Base-by-base conservation (phyloP, 345 rosid genomes). In the Bruguiera parviflora region DNA sequence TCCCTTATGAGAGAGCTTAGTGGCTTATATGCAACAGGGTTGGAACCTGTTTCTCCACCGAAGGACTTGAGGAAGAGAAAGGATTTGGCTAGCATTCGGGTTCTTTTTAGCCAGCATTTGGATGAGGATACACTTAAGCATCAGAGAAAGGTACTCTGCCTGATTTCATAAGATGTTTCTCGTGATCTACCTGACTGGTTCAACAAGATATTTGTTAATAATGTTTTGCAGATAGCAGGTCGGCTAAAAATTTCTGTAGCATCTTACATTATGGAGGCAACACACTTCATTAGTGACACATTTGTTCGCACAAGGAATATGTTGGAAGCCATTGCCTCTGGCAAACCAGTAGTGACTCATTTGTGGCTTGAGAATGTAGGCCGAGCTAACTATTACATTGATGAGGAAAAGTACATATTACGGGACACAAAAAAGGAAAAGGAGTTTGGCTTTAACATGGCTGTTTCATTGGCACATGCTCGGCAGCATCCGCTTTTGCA, bases 31-130 rank as follows among this genome's bases (percentile, higher is more conserved):
- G 53, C 82, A 65, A 62, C 67, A 39, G 65, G 51, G 43, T 80
- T 61, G 24, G 82, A 74, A 68, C 82, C 84, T 70, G 18, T 83
- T 74, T 75, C 82, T 55, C 76, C 79, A 53, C 68, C 66, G 29
- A 91, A 84, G 78, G 85, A 80, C 73, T 59, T 69, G 57, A 82
- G 96, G 80, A 92, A 84, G 86, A 84, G 91, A 80, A 89, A 86
- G 75, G 96, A 92, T 64, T 80, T 92, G 89, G 64, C 82, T 62
- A 77, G 78, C 71, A 69, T 95, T 72, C 60, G 84, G 68, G 87
- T 90, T 74, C 72, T 95, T 73, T 88, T 84, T 79, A 95, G 99
- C 89, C 88, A 85, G 64, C 99, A 90, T 82, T 81, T 95, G 82
- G 89, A 92, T 72, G 96, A 83, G 63, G 88, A 87, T 63, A 82